Evolutionary conservation across 306 rosid genomes (phyloP).

Genomic region (Prunus mume): DNA sequence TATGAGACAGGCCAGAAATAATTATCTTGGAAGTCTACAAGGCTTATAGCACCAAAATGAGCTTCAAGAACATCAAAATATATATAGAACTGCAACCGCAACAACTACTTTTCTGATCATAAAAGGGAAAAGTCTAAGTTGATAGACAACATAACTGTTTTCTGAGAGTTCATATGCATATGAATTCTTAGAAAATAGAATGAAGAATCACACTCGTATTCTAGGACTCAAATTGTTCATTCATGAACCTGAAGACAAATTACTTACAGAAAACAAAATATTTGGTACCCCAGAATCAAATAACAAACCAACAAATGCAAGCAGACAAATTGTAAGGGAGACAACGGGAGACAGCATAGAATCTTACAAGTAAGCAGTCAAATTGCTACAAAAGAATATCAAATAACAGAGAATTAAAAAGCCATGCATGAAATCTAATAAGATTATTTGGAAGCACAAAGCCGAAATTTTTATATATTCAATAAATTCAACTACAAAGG

Average conservation of each 20-base stretch:
- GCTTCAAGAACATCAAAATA: background rate
- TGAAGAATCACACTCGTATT: background rate
- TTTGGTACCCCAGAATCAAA: background rate
- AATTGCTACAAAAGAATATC: background rate
- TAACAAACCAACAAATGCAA: background rate
- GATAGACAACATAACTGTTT: background rate
- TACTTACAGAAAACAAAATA: background rate
- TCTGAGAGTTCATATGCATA: background rate
- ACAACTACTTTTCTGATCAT: background rate
- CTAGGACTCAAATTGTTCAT: background rate
- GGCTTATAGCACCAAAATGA: background rate
- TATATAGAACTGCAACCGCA: background rate
- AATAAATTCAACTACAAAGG: constrained; percentile 1
- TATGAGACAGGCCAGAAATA: background rate
- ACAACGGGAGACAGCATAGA: background rate
- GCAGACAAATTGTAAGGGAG: background rate
- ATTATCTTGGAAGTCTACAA: background rate
- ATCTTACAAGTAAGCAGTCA: background rate
- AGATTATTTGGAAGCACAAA: background rate
- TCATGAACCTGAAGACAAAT: background rate
- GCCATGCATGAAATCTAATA: background rate
- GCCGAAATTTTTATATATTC: background rate
- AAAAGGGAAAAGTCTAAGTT: background rate
- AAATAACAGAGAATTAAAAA: background rate
- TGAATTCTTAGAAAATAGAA: background rate